A percentile compares a stretch with the other conserved stretches of the same genome.
Conservation (phyloP, 768 basidiomycete genomes). For the Cystobasidium ongulense region DNA sequence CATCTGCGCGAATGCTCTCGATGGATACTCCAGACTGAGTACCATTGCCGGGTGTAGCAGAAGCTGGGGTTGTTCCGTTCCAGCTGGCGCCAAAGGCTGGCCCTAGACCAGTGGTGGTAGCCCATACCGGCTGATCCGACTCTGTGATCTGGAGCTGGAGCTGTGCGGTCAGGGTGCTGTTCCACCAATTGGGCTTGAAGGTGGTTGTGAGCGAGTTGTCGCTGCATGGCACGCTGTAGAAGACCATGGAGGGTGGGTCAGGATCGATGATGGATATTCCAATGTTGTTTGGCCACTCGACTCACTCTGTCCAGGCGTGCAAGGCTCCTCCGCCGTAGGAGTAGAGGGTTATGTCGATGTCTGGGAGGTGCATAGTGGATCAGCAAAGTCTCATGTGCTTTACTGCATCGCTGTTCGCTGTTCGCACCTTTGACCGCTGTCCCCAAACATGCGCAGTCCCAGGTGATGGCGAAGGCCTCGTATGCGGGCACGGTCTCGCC, state of each 20-base stretch:
- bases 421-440: not conserved
- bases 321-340: slow-evolving; percentile 19
- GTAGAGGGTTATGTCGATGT: slow-evolving; percentile 27
- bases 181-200: slow-evolving; percentile 28
- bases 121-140: slow-evolving; percentile 31
- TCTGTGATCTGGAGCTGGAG: slow-evolving; percentile 26
- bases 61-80: slow-evolving; percentile 25
- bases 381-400: not conserved
- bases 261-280: not conserved
- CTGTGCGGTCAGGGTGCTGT: not conserved
- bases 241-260: not conserved
- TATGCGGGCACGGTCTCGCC: slow-evolving; percentile 25
- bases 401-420: not conserved
- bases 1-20: not conserved
- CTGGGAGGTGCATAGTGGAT: not conserved
- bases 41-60: slow-evolving; percentile 2
- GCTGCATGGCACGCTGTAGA: slow-evolving; percentile 17
- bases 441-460: slow-evolving; percentile 20
- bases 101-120: slow-evolving; percentile 21
- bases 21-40: slow-evolving; percentile 5
- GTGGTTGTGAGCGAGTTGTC: slow-evolving; percentile 1
- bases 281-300: not conserved
- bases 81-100: slow-evolving; percentile 28
- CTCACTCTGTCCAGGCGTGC: slow-evolving; percentile 16
- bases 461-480: slow-evolving; percentile 7